Evolutionary conservation across 495 filamentous ascomycete genomes (phyloP), one percentile per base, ranked within the genome.

Genomic region (Aspergillus saccharolyticus): DNA sequence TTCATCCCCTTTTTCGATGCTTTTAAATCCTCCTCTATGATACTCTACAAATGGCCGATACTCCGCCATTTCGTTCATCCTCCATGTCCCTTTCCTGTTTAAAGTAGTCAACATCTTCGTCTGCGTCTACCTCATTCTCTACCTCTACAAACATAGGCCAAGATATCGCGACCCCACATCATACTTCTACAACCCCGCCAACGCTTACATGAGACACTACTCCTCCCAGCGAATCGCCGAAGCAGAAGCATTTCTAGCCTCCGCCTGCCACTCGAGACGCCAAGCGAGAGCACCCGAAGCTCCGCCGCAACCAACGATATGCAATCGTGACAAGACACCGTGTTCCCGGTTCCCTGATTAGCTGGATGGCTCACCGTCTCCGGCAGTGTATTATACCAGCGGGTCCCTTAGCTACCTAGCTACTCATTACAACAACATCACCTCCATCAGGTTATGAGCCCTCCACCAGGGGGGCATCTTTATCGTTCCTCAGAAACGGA

Each of bases 81-180:
- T 9, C 2, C 33, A 9, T 15, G 12, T 5, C 33, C 5, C 6
- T 2, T 12, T 39, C 2, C 10, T 12, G 14, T 39, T 8, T 39
- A 9, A 5, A 2, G 33, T 12, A 12, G 12, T 39, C 33, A 39
- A 12, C 33, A 39, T 39, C 10, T 9, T 39, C 4, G 12, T 5
- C 33, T 22, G 50, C 44, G 22, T 24, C 24, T 65, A 67, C 30
- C 28, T 60, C 28, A 44, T 60, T 54, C 44, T 69, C 20, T 71
- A 63, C 42, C 48, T 71, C 19, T 62, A 67, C 45, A 69, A 60
- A 18, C 58, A 58, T 18, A 44, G 22, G 47, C 7, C 45, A 9
- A 70, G 62, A 53, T 66, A 57, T 53, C 71, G 67, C 22, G 74
- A 77, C 51, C 74, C 74, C 3, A 72, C 72, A 4, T 74, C 73